Percentiles rank a stretch among this genome's conserved stretches.
phyloP scores from a whole-genome alignment of 2,329 filamentous ascomycete species.

The Emmonsiellopsis sp. region DNA sequence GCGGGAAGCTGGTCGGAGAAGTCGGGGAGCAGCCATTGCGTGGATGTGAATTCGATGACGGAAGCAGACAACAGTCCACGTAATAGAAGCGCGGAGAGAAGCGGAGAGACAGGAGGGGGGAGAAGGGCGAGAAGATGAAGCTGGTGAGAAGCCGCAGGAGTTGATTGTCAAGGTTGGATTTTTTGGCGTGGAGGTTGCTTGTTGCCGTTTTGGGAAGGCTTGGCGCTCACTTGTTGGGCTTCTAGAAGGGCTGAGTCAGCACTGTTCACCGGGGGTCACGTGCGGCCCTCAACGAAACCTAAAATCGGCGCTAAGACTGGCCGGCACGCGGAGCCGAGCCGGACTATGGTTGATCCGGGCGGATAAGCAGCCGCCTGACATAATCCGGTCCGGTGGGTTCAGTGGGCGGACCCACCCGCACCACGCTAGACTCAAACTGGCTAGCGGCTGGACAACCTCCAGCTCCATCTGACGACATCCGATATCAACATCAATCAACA shows the following conservation, averaged over 20 bases:
- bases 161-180: too few relatives aligned
- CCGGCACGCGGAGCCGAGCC: too few relatives aligned
- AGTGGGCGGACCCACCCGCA: not conserved
- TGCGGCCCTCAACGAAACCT: not conserved
- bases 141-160: not conserved
- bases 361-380: too few relatives aligned
- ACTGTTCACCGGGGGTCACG: not conserved
- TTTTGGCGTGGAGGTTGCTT: not conserved
- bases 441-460: not conserved
- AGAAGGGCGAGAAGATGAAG: not conserved
- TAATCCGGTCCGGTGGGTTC: not conserved
- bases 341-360: too few relatives aligned
- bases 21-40: conserved; percentile 49
- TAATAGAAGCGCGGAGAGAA: conserved; percentile 33
- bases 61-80: conserved; percentile 41
- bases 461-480: not conserved
- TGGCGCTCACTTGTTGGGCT: conserved; percentile 2
- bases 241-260: conserved; percentile 1
- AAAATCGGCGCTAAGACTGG: not conserved
- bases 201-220: not conserved
- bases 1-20: conserved; percentile 56
- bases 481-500: not conserved
- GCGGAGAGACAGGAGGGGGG: not conserved
- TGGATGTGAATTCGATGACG: conserved; percentile 27
- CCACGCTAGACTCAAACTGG: not conserved